Conservation (phyloP, 169 alveolate genomes). For the Plasmodium falciparum region DNA sequence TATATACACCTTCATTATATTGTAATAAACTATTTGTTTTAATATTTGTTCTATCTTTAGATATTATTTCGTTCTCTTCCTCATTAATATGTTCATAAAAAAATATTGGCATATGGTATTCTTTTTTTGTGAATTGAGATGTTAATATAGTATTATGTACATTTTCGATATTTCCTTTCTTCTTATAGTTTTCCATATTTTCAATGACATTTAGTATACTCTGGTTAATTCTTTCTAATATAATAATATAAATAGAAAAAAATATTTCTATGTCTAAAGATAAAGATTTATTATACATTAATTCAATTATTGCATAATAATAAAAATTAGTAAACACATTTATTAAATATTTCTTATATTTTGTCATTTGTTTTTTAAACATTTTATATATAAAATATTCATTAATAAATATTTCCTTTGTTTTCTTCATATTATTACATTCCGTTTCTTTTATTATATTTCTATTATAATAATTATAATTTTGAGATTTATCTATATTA, state of each 20-base stretch:
- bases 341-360: slow-evolving; percentile 19
- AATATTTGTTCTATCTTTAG: not conserved
- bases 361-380: slow-evolving; percentile 23
- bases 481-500: too few species aligned
- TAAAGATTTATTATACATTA: slow-evolving; percentile 15
- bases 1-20: not conserved
- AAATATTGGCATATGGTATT: too few species aligned
- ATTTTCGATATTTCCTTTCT: slow-evolving; percentile 6
- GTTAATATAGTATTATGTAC: too few species aligned
- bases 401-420: slow-evolving; percentile 30
- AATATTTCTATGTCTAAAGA: slow-evolving; percentile 50
- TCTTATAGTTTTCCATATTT: slow-evolving; percentile 8
- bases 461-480: too few species aligned
- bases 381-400: slow-evolving; percentile 25
- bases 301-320: slow-evolving; percentile 35
- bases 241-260: slow-evolving; percentile 58
- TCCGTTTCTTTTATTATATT: too few species aligned
- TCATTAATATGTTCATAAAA: not conserved
- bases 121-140: slow-evolving; percentile 5
- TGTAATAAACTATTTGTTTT: not conserved
- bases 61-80: not conserved
- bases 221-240: slow-evolving; percentile 37
- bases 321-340: slow-evolving; percentile 23
- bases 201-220: slow-evolving; percentile 23
- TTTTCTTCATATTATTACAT: not conserved